Evolutionary conservation across 371 early-diverging fungal species (phyloP).

Genomic region (Mortierella sp.): DNA sequence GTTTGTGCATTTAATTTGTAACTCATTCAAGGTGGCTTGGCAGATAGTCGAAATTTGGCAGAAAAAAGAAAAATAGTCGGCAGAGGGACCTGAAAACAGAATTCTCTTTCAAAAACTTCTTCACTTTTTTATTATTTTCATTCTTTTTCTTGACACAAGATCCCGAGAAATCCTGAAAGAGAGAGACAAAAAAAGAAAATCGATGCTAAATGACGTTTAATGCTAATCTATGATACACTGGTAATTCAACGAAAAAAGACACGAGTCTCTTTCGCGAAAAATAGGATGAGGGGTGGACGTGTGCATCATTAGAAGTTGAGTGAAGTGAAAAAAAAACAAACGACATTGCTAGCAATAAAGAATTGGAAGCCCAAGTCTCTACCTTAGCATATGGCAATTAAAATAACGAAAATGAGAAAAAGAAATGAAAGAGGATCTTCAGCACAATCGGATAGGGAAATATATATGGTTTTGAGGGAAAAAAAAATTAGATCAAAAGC

Average conservation of each 20-base stretch:
- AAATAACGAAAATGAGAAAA: neutral
- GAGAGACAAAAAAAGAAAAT: slow-evolving; percentile 7
- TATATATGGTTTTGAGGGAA: slow-evolving; percentile 1
- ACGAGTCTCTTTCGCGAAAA: neutral
- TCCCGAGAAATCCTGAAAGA: slow-evolving; percentile 34
- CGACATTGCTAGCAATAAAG: neutral
- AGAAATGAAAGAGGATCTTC: slow-evolving; percentile 29
- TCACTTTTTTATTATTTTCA: slow-evolving; percentile 39
- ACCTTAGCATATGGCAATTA: neutral
- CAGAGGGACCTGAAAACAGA: neutral
- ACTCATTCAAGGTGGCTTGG: neutral
- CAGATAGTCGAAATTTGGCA: neutral
- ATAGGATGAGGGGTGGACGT: slow-evolving; percentile 14
- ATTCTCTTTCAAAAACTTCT: slow-evolving; percentile 29
- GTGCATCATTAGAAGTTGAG: slow-evolving; percentile 53
- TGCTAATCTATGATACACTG: slow-evolving; percentile 25
- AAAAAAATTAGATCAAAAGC: slow-evolving; percentile 79
- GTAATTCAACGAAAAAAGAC: neutral
- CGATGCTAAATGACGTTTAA: slow-evolving; percentile 6
- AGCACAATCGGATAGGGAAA: slow-evolving; percentile 25
- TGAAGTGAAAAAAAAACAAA: neutral
- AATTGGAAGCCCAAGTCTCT: neutral
- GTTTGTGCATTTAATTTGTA: no score
- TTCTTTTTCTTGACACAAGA: slow-evolving; percentile 16
- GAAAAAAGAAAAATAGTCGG: neutral